Conservation (phyloP, 1,139 yeast species). For the Suhomyces choctaworum region DNA sequence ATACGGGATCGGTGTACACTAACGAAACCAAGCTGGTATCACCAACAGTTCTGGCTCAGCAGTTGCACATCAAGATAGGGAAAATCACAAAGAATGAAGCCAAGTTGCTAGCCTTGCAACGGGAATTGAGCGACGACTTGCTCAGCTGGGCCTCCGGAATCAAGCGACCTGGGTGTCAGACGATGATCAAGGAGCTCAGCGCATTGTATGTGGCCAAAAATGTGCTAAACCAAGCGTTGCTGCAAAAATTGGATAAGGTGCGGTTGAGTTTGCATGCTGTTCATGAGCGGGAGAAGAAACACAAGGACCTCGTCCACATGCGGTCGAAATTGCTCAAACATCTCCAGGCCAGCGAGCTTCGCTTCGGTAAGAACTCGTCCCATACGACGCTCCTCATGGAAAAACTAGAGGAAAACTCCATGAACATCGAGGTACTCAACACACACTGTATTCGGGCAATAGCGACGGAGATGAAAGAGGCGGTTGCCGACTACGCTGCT, state of each 20-base stretch:
- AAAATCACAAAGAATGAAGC: constrained; percentile 37
- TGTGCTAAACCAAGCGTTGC: constrained; percentile 29
- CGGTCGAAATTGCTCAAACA: constrained; percentile 36
- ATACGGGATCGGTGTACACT: background rate
- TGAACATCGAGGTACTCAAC: constrained; percentile 51
- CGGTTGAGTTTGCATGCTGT: constrained; percentile 46
- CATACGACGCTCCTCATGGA: constrained; percentile 45
- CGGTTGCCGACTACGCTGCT: constrained; percentile 44
- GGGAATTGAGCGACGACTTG: constrained; percentile 39
- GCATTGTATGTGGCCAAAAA: constrained; percentile 38
- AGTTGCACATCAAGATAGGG: constrained; percentile 25
- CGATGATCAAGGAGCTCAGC: constrained; percentile 41
- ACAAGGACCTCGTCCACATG: constrained; percentile 33
- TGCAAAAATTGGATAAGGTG: constrained; percentile 43
- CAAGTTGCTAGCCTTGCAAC: constrained; percentile 33
- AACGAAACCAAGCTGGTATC: constrained; percentile 1
- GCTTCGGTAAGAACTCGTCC: constrained; percentile 46
- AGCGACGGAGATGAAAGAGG: constrained; percentile 42
- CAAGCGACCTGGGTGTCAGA: constrained; percentile 41
- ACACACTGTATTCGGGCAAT: constrained; percentile 52
- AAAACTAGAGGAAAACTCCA: constrained; percentile 47
- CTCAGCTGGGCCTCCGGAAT: constrained; percentile 41
- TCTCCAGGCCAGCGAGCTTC: constrained; percentile 42
- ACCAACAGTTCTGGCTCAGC: constrained; percentile 17
- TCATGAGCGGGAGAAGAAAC: constrained; percentile 52